These are phyloP conservation scores for Suillus subluteus DNA, from an alignment of 768 basidiomycete genomes.

Conservation along the genomic window DNA sequence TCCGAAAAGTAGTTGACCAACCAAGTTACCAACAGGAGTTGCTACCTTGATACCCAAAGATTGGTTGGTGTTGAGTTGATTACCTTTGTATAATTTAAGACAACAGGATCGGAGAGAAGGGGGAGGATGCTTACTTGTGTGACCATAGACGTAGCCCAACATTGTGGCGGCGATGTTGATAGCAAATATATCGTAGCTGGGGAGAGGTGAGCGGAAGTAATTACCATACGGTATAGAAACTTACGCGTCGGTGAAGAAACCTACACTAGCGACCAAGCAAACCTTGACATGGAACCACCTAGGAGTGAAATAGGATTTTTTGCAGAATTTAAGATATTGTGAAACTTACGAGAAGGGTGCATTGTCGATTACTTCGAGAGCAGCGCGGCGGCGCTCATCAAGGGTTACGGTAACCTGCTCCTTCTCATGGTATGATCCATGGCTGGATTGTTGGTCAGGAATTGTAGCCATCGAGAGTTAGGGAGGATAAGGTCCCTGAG, in stretches of 20 bases:
- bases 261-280: constrained; percentile 72
- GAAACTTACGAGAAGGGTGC: constrained; percentile 75
- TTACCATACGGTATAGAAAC: constrained; percentile 21
- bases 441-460: constrained; percentile 31
- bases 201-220: not conserved
- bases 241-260: constrained; percentile 89
- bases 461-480: constrained; percentile 23
- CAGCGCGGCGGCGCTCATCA: constrained; percentile 76
- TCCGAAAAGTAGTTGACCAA: constrained; percentile 79
- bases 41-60: constrained; percentile 80
- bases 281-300: constrained; percentile 89
- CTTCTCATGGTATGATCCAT: constrained; percentile 35
- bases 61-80: constrained; percentile 54
- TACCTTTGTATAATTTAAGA: constrained; percentile 15
- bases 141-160: constrained; percentile 81
- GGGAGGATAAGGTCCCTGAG: not conserved
- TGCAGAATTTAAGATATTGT: constrained; percentile 5
- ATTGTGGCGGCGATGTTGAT: constrained; percentile 86
- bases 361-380: constrained; percentile 85
- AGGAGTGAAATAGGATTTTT: constrained; percentile 6
- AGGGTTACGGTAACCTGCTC: constrained; percentile 41
- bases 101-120: not conserved
- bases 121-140: constrained; percentile 13
- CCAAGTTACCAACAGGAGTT: constrained; percentile 73
- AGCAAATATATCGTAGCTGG: constrained; percentile 80